Evolutionary conservation across 2,329 filamentous ascomycete genomes (phyloP).

Genomic region (Sporothrix euskadiensis): DNA sequence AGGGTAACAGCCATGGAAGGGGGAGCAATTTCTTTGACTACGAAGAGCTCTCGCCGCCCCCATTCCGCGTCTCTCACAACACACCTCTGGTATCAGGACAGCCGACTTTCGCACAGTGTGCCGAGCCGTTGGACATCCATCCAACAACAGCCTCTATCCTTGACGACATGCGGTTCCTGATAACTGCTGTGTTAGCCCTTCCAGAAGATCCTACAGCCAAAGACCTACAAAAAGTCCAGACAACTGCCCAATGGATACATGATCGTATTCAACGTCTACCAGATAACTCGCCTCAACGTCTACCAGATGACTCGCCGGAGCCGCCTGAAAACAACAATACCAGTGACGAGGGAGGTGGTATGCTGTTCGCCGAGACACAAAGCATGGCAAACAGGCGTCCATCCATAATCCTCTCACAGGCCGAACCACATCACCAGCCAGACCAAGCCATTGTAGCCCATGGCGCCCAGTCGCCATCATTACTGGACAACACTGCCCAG

Average conservation of each 20-base stretch:
- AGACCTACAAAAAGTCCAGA: constrained; percentile 44
- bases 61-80: constrained; percentile 49
- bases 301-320: constrained; percentile 33
- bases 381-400: background rate
- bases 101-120: constrained; percentile 47
- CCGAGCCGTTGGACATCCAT: constrained; percentile 48
- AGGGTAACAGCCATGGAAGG: constrained; percentile 33
- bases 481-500: background rate
- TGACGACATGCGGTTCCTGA: constrained; percentile 52
- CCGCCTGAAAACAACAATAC: background rate
- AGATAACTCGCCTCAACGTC: constrained; percentile 31
- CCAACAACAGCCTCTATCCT: constrained; percentile 51
- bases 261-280: constrained; percentile 42
- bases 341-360: background rate
- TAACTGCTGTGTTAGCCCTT: constrained; percentile 47
- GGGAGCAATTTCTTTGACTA: constrained; percentile 45
- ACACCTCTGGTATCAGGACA: constrained; percentile 50
- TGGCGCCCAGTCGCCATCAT: background rate
- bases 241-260: constrained; percentile 45
- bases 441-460: background rate
- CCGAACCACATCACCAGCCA: background rate
- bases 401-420: background rate
- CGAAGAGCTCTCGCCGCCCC: constrained; percentile 42
- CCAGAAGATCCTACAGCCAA: constrained; percentile 40
- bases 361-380: background rate